A percentile compares a stretch with the other conserved stretches of the same genome.
Conservation (phyloP, 306 rosid genomes). For the Ormosia semicastrata region DNA sequence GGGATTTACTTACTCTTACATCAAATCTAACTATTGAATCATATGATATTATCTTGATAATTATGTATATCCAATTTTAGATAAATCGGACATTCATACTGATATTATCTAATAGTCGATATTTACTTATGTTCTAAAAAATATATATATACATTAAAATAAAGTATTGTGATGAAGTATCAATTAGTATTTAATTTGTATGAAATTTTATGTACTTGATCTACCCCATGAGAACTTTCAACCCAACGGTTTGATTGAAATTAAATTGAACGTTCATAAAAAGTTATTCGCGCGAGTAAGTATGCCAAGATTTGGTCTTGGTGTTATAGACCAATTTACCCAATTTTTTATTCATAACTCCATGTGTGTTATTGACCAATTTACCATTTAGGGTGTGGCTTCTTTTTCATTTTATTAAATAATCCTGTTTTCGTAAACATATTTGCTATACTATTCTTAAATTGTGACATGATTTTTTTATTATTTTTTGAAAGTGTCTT, state of each 20-base stretch:
- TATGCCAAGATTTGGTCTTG: not conserved
- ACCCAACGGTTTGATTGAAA: not conserved
- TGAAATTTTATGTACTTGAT: not conserved
- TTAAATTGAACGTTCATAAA: not conserved
- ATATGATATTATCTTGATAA: not conserved
- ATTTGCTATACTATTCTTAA: not conserved
- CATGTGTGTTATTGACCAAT: not conserved
- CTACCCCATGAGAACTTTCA: not conserved
- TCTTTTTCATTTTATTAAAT: not conserved
- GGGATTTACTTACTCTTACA: not conserved
- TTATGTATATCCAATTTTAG: not conserved
- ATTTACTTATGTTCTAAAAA: not conserved
- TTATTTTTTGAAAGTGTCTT: not conserved
- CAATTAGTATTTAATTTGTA: not conserved
- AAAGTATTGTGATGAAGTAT: not conserved
- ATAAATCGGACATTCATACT: not conserved
- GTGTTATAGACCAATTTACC: not conserved
- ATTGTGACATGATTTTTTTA: not conserved
- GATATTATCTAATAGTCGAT: not conserved
- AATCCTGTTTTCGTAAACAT: not conserved
- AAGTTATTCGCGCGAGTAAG: not conserved
- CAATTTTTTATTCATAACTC: not conserved
- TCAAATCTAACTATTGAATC: not conserved
- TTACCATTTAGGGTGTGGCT: not conserved
- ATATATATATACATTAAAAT: not conserved